Evolutionary conservation across 495 filamentous ascomycete genomes (phyloP).

Genomic region (Tuber indicum): DNA sequence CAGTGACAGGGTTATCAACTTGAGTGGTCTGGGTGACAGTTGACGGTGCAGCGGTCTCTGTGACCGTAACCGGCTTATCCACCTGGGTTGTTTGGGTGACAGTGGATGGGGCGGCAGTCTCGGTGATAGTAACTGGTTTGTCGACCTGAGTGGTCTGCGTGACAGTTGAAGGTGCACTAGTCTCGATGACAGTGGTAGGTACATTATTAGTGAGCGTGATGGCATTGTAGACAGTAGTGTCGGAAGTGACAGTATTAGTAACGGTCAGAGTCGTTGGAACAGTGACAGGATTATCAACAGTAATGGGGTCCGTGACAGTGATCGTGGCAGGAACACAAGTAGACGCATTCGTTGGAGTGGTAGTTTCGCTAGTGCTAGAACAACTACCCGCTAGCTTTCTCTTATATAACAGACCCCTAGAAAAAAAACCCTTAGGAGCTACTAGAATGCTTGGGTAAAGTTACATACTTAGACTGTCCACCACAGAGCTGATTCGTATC

Average conservation of each 20-base stretch:
- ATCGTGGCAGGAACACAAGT: conserved; percentile 14
- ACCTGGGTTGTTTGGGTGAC: neutral
- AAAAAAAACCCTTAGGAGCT: neutral
- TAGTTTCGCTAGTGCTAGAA: conserved; percentile 8
- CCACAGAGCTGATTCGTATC: conserved; percentile 15
- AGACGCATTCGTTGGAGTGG: conserved; percentile 2
- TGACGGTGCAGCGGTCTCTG: neutral
- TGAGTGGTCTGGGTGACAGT: conserved; percentile 4
- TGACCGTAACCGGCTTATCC: neutral
- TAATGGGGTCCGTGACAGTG: neutral
- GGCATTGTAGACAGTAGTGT: neutral
- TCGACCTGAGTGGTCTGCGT: neutral
- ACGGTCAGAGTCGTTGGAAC: neutral
- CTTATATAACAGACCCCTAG: conserved; percentile 17
- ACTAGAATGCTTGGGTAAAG: neutral
- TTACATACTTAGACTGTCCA: conserved; percentile 17
- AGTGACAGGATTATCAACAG: neutral
- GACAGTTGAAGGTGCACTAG: neutral
- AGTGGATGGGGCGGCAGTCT: neutral
- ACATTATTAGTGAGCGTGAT: neutral
- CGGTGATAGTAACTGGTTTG: neutral
- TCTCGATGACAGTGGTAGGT: neutral
- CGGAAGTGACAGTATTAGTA: neutral
- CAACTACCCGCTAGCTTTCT: conserved; percentile 13
- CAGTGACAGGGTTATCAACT: conserved; percentile 7